Conservation (phyloP, 306 rosid species). For the Cucurbita argyrosperma region DNA sequence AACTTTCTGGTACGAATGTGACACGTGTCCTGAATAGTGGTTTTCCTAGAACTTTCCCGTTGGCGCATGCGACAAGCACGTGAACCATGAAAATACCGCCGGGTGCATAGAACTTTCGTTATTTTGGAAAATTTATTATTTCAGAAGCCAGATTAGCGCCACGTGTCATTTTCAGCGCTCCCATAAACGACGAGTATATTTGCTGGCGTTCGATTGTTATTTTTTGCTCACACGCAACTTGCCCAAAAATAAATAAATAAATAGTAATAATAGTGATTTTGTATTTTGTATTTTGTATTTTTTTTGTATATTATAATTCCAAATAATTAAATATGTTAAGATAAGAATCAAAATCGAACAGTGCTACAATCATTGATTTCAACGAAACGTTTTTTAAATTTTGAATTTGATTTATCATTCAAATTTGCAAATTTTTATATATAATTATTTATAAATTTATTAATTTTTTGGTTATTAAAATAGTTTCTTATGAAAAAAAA, state of each 20-base stretch:
- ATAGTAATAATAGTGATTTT: too few relatives aligned
- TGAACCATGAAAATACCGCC: neutral
- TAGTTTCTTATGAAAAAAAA: too few relatives aligned
- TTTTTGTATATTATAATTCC: neutral
- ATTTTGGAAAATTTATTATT: too few relatives aligned
- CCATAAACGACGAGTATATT: neutral
- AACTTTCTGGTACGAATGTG: neutral
- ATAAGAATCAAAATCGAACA: neutral
- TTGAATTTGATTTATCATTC: too few relatives aligned
- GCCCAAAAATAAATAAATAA: too few relatives aligned
- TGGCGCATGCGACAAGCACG: slow-evolving; percentile 8
- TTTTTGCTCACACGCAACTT: neutral
- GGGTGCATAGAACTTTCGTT: neutral
- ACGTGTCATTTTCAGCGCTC: neutral
- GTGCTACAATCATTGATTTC: neutral
- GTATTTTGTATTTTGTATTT: too few relatives aligned
- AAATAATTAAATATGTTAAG: neutral
- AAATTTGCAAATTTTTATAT: too few relatives aligned
- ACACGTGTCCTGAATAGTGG: neutral
- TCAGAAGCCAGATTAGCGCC: neutral
- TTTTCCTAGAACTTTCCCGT: neutral
- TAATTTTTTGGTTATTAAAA: too few relatives aligned
- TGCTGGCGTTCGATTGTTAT: neutral
- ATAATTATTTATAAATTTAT: too few relatives aligned
- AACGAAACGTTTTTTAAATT: too few relatives aligned